Evolutionary conservation across 2,329 filamentous ascomycete genomes (phyloP), one percentile per base, ranked within the genome.

Genomic region (Coniochaeta sp.): DNA sequence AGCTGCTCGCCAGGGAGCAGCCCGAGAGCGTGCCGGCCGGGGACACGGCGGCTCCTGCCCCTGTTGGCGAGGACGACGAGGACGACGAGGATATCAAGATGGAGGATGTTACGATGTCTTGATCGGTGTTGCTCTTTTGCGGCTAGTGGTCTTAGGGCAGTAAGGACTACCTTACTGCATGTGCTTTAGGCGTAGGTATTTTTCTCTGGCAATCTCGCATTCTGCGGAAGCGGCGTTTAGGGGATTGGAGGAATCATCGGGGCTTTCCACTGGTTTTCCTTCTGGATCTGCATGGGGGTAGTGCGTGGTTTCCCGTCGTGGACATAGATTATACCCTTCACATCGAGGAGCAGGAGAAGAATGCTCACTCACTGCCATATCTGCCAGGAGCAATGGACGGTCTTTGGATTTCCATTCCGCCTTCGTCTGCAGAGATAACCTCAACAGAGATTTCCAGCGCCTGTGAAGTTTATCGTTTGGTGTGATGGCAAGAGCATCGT

Each of bases 51-150:
- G 49, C 52, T 14, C 45, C 49, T n/a, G n/a, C n/a, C n/a, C n/a
- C n/a, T 35, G 73, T 74, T 22, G 74, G 66, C 12, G 83, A 81
- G 38, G 78, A 82, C 22, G 79, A 80, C 10, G 87, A 87, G 9
- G 77, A 78, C 26, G 82, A 85, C 20, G 80, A 82, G 20, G 77
- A 85, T 50, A 74, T 86, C 52, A 83, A 90, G 67, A 91, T 94
- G 79, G 88, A 92, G 67, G 88, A 91, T 67, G 86, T 91, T n/a
- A n/a, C n/a, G 14, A 14, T 42, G 38, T 22, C 38, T 26, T 42
- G 10, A 26, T 26, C 4, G 31, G 14, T n/a, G n/a, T 14, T 42
- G 38, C 20, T n/a, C n/a, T n/a, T n/a, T n/a, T n/a, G n/a, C n/a
- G n/a, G n/a, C n/a, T n/a, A n/a, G n/a, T n/a, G n/a, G n/a, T n/a